Conservation (phyloP, 2,329 filamentous ascomycete species). For the Fusarium sp. region DNA sequence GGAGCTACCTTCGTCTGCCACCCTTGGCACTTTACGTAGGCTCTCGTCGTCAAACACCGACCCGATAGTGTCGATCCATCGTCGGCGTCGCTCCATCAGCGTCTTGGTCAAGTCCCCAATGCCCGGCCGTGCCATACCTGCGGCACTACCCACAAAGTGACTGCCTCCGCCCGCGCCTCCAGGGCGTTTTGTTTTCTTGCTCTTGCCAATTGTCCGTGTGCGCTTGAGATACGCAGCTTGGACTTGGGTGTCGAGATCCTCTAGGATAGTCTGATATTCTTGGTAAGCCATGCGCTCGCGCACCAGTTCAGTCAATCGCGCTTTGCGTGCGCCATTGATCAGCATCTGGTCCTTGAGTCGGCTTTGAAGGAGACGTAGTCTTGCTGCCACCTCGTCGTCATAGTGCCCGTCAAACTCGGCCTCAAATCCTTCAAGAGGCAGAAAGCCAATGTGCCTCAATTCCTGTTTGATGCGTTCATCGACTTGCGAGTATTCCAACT, state of each 20-base stretch:
- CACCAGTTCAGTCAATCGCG: slow-evolving; percentile 85
- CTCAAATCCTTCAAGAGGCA: slow-evolving; percentile 72
- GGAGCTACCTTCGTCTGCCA: slow-evolving; percentile 70
- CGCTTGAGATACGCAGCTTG: slow-evolving; percentile 96
- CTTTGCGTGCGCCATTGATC: slow-evolving; percentile 90
- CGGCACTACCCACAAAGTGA: slow-evolving; percentile 69
- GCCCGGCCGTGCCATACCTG: slow-evolving; percentile 76
- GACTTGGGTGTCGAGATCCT: slow-evolving; percentile 95
- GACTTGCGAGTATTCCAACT: slow-evolving; percentile 85
- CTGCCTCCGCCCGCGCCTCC: slow-evolving; percentile 81
- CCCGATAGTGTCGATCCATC: slow-evolving; percentile 92
- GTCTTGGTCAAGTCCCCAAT: slow-evolving; percentile 93
- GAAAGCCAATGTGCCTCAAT: slow-evolving; percentile 88
- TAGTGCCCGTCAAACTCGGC: slow-evolving; percentile 90
- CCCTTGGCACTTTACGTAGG: slow-evolving; percentile 76
- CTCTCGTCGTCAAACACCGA: slow-evolving; percentile 90
- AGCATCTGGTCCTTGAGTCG: slow-evolving; percentile 86
- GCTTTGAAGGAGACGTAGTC: slow-evolving; percentile 85
- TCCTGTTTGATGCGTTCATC: slow-evolving; percentile 94
- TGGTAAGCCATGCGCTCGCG: slow-evolving; percentile 95
- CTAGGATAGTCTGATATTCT: slow-evolving; percentile 95
- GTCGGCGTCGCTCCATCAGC: slow-evolving; percentile 88
- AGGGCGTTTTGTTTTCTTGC: slow-evolving; percentile 87
- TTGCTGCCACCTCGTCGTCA: slow-evolving; percentile 93
- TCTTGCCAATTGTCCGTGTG: slow-evolving; percentile 93